Percentiles rank a stretch among this genome's conserved stretches.
phyloP scores from a whole-genome alignment of 2,329 filamentous ascomycete genomes.

The Cladophialophora bantiana region DNA sequence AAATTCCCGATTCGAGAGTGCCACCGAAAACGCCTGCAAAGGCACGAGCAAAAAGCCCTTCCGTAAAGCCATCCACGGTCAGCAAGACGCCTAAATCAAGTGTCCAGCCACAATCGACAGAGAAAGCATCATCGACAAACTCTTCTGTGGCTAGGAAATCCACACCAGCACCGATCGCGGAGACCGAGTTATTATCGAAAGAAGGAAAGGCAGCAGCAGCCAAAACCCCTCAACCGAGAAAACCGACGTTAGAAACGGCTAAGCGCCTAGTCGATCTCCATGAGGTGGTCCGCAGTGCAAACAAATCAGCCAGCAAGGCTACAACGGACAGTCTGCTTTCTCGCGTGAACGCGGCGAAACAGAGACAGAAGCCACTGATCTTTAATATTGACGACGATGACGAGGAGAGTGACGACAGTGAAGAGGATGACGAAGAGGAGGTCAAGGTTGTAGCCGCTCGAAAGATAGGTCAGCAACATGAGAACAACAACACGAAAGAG shows the following conservation, averaged over 20 bases:
- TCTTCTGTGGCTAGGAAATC: conserved; percentile 11
- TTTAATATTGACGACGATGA: conserved; percentile 25
- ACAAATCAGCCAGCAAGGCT: conserved; percentile 4
- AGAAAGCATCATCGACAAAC: neutral
- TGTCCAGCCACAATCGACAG: conserved; percentile 5
- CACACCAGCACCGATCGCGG: conserved; percentile 6
- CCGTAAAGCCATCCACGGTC: conserved; percentile 16
- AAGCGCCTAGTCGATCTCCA: conserved; percentile 22
- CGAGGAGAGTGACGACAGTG: conserved; percentile 19
- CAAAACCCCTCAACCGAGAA: conserved; percentile 1
- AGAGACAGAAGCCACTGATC: conserved; percentile 14
- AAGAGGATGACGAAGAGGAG: conserved; percentile 19
- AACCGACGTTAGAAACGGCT: conserved; percentile 18
- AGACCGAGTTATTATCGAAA: conserved; percentile 3
- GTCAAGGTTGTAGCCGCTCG: neutral
- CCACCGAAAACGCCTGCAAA: conserved; percentile 20
- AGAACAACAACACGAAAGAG: neutral
- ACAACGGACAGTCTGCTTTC: conserved; percentile 10
- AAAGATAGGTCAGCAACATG: neutral
- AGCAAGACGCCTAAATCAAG: conserved; percentile 11
- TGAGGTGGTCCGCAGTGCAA: conserved; percentile 15
- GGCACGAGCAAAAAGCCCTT: conserved; percentile 14
- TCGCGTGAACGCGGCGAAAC: neutral
- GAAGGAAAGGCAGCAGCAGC: conserved; percentile 11
- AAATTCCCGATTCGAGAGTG: conserved; percentile 3